A percentile compares a stretch with the other conserved stretches of the same genome.
Conservation (phyloP, 345 rosid species). For the Cardiospermum halicacabum region DNA sequence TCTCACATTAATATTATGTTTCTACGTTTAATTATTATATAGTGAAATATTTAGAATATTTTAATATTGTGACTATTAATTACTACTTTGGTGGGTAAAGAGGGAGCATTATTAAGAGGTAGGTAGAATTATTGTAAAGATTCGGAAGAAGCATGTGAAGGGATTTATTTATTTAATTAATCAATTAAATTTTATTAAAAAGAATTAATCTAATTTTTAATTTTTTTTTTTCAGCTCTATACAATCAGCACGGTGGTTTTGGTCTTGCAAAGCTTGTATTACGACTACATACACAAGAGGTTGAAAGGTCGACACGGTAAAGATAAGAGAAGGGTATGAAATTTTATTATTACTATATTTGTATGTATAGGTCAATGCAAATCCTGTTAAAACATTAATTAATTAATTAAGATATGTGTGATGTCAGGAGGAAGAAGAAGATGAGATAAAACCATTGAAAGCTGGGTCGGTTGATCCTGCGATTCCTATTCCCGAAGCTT, state of each 20-base stretch:
- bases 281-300: conserved; percentile 54
- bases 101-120: background rate
- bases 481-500: conserved; percentile 52
- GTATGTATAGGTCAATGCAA: background rate
- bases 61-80: too few species aligned
- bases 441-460: conserved; percentile 48
- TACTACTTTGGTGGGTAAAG: background rate
- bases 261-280: conserved; percentile 75
- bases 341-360: background rate
- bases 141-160: too few species aligned
- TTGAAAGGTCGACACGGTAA: conserved; percentile 28
- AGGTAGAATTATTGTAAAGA: background rate
- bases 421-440: conserved; percentile 37
- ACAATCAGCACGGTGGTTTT: conserved; percentile 69
- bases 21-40: too few species aligned
- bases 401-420: too few species aligned
- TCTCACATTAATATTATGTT: too few species aligned
- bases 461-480: conserved; percentile 32
- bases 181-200: too few species aligned
- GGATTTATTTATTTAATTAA: too few species aligned
- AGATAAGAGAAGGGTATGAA: conserved; percentile 29
- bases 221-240: conserved; percentile 47
- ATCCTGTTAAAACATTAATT: too few species aligned
- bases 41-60: too few species aligned
- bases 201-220: background rate